Percentiles rank a stretch among this genome's conserved stretches.
Evolutionary conservation across 2,329 filamentous ascomycete species (phyloP).

Genomic region (Diaporthe australafricana): DNA sequence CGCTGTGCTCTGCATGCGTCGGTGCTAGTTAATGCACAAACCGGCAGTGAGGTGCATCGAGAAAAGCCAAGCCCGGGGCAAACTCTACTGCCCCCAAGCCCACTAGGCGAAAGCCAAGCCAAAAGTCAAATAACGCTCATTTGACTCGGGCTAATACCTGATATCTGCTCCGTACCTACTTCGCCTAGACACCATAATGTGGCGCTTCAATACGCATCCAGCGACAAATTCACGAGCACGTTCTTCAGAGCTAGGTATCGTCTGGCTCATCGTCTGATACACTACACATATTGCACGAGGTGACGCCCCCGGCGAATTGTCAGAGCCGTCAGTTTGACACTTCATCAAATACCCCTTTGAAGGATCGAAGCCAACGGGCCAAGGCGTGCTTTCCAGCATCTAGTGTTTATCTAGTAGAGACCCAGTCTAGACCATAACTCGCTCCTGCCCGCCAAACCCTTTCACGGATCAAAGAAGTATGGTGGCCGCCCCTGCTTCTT

Average conservation of each 20-base stretch:
- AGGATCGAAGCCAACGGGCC: no score
- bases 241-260: background rate
- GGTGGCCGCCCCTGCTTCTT: conserved; percentile 15
- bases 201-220: background rate
- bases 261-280: background rate
- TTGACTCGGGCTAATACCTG: conserved; percentile 8
- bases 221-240: background rate
- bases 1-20: conserved; percentile 7
- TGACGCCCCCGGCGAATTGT: no score
- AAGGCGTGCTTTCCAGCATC: no score
- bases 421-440: no score
- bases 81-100: background rate
- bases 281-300: background rate
- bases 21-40: conserved; percentile 11
- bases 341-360: no score
- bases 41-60: conserved; percentile 18
- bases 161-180: conserved; percentile 1
- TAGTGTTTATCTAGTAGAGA: no score
- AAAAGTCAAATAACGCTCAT: conserved; percentile 8
- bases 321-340: no score
- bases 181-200: background rate
- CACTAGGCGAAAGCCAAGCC: conserved; percentile 21
- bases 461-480: conserved; percentile 12
- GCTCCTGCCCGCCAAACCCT: no score
- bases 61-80: conserved; percentile 3